Base-by-base conservation (phyloP, 169 alveolate species). In the Plasmodium reichenowi region DNA sequence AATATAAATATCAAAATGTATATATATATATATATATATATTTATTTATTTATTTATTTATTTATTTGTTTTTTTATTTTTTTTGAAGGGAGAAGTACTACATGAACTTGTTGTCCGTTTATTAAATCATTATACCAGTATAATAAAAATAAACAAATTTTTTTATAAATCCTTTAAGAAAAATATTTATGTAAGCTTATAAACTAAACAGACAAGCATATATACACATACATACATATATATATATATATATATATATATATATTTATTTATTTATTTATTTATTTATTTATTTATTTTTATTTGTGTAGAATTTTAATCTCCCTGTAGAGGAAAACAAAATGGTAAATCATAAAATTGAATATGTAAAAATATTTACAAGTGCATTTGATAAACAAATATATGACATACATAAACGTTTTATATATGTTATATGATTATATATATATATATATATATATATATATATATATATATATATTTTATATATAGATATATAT, bases 401-500 rank as follows among this genome's bases (percentile, higher is more conserved):
- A 29, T 29, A 29, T 29, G 43, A 29, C 43, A 29, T 29, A 29
- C 43, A 29, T 29, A 3, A 3, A 3, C 5, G 4, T 29, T 29
- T 29, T 29, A 7, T 29, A 29, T 29, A 29, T 29, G 43, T 29
- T 7, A 29, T 52, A 13, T 52, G 60, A 12, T 13, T 52, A 52
- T 52, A 52, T 52, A 52, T 15, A 12, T 13, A 52, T n/a, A 52
- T 52, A n/a, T 15, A 52, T 52, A 50, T 50, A n/a, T n/a, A 50
- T 12, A 50, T 12, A 50, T n/a, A n/a, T 50, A 1, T 50, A 2
- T 50, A 50, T n/a, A 50, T 52, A 52, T 15, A 52, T 70, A 7
- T 43, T n/a, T n/a, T n/a, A n/a, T 68, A 29, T 68, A 20, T 43
- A 70, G 78, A 70, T 12, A 70, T 20, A 32, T 10, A n/a, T 70